Percentiles rank a stretch among this genome's conserved stretches.
Evolutionary conservation across 495 filamentous ascomycete genomes (phyloP).

Genomic region (Talaromyces liani): DNA sequence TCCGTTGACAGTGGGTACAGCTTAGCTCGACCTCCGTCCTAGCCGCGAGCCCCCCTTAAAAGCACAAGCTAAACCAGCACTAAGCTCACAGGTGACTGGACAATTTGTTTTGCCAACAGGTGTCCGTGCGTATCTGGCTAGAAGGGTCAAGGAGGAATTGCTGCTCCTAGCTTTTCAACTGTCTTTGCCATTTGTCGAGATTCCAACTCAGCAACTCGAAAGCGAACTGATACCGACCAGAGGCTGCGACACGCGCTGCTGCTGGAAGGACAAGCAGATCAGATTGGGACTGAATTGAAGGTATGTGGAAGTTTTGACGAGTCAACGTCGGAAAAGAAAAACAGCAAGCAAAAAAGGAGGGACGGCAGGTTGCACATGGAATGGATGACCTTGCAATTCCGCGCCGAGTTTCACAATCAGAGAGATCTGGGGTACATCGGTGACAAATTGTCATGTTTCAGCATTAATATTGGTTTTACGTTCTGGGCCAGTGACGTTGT

Average conservation of each 20-base stretch:
- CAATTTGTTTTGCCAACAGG: background rate
- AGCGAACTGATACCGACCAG: background rate
- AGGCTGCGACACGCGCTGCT: slow-evolving; percentile 1
- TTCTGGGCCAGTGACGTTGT: background rate
- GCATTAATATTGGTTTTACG: background rate
- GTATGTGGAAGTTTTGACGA: background rate
- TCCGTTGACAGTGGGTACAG: background rate
- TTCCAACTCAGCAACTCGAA: background rate
- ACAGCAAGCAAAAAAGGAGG: background rate
- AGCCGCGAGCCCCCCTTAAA: background rate
- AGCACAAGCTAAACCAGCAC: background rate
- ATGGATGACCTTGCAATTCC: background rate
- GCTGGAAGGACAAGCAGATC: background rate
- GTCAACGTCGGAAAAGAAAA: background rate
- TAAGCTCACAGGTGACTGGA: background rate
- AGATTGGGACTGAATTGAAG: background rate
- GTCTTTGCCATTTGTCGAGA: background rate
- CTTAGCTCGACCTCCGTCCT: background rate
- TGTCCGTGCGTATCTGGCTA: background rate
- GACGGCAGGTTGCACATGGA: background rate
- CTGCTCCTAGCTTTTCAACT: background rate
- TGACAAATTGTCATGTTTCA: background rate
- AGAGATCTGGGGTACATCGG: background rate
- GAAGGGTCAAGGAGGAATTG: background rate
- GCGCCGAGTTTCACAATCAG: background rate